Evolutionary conservation across 805 yeast species (phyloP).

Genomic region (Kodamaea restingae): DNA sequence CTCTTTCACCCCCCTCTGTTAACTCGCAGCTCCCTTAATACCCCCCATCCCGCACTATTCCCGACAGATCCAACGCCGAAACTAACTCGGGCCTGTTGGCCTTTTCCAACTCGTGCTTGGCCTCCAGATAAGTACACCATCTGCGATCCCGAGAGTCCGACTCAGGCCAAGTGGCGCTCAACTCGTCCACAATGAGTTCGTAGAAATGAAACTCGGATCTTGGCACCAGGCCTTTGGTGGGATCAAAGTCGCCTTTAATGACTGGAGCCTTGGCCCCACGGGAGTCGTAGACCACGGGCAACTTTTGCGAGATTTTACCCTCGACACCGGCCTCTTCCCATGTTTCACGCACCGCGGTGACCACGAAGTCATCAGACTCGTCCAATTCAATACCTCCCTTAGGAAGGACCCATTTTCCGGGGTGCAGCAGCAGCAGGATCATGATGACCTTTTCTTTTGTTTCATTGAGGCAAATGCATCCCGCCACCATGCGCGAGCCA

Average conservation of each 20-base stretch:
- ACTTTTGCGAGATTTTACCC: conserved; percentile 51
- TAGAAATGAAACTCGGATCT: conserved; percentile 85
- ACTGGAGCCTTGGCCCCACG: conserved; percentile 39
- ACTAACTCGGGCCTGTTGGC: conserved; percentile 66
- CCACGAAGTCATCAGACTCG: conserved; percentile 49
- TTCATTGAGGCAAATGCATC: conserved; percentile 70
- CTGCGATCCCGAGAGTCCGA: conserved; percentile 52
- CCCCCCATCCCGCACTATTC: conserved; percentile 38
- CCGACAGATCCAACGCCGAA: conserved; percentile 57
- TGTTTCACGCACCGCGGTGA: conserved; percentile 78
- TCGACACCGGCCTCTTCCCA: conserved; percentile 98
- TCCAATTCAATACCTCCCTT: conserved; percentile 94
- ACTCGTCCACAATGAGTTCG: conserved; percentile 61
- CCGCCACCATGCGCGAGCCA: conserved; percentile 90
- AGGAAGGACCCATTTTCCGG: conserved; percentile 80
- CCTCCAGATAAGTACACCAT: conserved; percentile 73
- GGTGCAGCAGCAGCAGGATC: conserved; percentile 70
- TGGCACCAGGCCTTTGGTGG: conserved; percentile 46
- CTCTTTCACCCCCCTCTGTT: not conserved
- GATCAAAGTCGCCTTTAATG: conserved; percentile 30
- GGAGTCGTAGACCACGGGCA: conserved; percentile 66
- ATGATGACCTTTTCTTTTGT: conserved; percentile 63
- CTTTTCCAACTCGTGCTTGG: conserved; percentile 52
- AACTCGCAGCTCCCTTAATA: too few species aligned
- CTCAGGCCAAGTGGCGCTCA: conserved; percentile 78